Conservation (phyloP, 805 yeast species). For the Saturnispora saitoi region DNA sequence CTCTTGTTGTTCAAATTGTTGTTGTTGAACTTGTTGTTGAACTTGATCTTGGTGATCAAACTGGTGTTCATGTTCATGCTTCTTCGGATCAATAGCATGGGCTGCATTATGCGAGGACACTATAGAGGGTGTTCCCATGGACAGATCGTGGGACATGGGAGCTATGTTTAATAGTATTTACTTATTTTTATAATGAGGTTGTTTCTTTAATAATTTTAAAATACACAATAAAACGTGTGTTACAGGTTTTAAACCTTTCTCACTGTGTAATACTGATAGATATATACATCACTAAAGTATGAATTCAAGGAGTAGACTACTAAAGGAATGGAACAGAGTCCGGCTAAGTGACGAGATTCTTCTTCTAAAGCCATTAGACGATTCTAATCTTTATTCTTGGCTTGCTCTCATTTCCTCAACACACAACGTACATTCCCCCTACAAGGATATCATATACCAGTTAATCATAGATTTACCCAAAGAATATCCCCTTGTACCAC, state of each 20-base stretch:
- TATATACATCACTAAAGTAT: too few species aligned
- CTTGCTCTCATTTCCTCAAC: slow-evolving; percentile 44
- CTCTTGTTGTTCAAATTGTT: slow-evolving; percentile 11
- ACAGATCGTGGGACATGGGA: not conserved
- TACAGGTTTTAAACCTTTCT: too few species aligned
- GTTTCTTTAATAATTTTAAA: too few species aligned
- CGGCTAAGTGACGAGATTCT: not conserved
- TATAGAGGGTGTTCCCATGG: not conserved
- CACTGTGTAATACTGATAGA: too few species aligned
- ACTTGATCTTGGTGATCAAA: too few species aligned
- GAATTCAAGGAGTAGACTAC: slow-evolving; percentile 1
- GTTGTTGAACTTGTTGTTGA: slow-evolving; percentile 7
- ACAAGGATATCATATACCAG: slow-evolving; percentile 43
- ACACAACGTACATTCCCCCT: slow-evolving; percentile 32
- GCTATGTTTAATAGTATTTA: too few species aligned
- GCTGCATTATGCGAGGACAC: not conserved
- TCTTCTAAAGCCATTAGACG: not conserved
- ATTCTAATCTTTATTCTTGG: slow-evolving; percentile 33
- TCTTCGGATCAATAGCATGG: not conserved
- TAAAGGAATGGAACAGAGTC: slow-evolving; percentile 1
- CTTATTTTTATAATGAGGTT: too few species aligned
- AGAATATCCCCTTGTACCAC: slow-evolving; percentile 54
- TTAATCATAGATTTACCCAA: slow-evolving; percentile 37
- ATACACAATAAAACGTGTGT: too few species aligned
- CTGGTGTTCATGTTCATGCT: too few species aligned